Base-by-base conservation (phyloP, 441 rosid genomes). In the Erodium texanum region DNA sequence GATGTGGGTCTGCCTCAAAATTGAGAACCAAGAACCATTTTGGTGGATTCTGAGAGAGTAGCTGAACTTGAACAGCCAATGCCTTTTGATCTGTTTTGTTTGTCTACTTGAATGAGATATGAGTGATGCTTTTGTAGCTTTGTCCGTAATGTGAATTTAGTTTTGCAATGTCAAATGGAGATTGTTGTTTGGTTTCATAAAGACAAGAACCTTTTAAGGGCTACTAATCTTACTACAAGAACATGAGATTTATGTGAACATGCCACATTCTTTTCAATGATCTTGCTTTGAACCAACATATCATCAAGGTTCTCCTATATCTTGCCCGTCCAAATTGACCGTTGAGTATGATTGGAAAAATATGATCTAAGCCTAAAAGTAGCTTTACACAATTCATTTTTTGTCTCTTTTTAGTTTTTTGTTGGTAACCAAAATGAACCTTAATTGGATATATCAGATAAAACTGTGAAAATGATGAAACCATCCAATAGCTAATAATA, bases 1-100 rank as follows among this genome's bases (percentile, higher is more conserved):
- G 82, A 78, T 34, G 75, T 73, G 32, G 77, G 77, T 64, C 22
- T 69, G 72, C 67, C 79, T 74, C 83, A 38, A 22, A 76, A 72
- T 54, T 66, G 78, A 75, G 63, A 54, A 54, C 23, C 23, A 9
- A 34, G 41, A 34, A 34, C 7, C 41, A 6, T 34, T 20, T 54
- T 54, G 62, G 66, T 73, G 61, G 41, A 27, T 27, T 27, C 29
- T 27, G 29, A 27, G 29, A 27, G 29, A 27, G 29, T 27, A 27
- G 29, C 29, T 27, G 29, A 34, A 34, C 41, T 34, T 34, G 41
- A 34, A 34, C 41, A 34, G 41, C 41, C 29, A 59, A 20, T 3
- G 27, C 41, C 41, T 24, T 22, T 61, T 22, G 27, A 5, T 9
- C 32, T 23, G 34, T 23, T 24, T 61, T 23, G 8, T 22, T 61